phyloP scores from a whole-genome alignment of 257 asterid genomes.

The Cynanchum wilfordii region DNA sequence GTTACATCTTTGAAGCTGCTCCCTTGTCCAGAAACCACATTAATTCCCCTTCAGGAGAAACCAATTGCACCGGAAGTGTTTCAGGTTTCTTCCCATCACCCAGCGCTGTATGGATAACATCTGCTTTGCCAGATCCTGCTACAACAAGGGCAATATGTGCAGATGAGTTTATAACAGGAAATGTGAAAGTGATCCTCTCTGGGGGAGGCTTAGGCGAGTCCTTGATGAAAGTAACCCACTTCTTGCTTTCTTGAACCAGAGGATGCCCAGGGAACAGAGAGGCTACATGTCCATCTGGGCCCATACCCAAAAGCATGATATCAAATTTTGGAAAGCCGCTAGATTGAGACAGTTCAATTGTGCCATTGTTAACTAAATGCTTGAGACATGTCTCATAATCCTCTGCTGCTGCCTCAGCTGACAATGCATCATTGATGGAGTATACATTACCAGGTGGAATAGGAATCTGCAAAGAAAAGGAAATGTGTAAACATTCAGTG shows the following conservation, averaged over 20 bases:
- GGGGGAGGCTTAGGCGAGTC: conserved; percentile 98
- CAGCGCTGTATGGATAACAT: conserved; percentile 43
- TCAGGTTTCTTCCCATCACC: conserved; percentile 47
- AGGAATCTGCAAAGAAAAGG: conserved; percentile 48
- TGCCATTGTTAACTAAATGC: conserved; percentile 54
- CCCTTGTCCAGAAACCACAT: conserved; percentile 83
- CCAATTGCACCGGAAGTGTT: conserved; percentile 68
- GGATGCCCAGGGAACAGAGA: conserved; percentile 88
- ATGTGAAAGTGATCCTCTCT: conserved; percentile 78
- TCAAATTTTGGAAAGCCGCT: conserved; percentile 83
- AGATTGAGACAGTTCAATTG: conserved; percentile 40
- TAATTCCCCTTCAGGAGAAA: conserved; percentile 73
- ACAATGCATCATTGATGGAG: conserved; percentile 75
- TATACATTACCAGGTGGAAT: conserved; percentile 78
- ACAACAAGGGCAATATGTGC: conserved; percentile 72
- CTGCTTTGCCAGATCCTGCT: conserved; percentile 73
- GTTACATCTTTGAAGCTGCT: conserved; percentile 79
- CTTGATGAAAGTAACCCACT: conserved; percentile 76
- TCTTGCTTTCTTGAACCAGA: conserved; percentile 57
- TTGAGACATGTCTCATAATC: conserved; percentile 79
- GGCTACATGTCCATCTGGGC: conserved; percentile 94
- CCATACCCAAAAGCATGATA: conserved; percentile 90
- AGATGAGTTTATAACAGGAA: conserved; percentile 82
- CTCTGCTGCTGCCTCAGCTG: conserved; percentile 91
- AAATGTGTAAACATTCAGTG: neutral